A percentile compares a stretch with the other conserved stretches of the same genome.
Evolutionary conservation across 257 asterid genomes (phyloP).

Genomic region (Gynochthodes officinalis): DNA sequence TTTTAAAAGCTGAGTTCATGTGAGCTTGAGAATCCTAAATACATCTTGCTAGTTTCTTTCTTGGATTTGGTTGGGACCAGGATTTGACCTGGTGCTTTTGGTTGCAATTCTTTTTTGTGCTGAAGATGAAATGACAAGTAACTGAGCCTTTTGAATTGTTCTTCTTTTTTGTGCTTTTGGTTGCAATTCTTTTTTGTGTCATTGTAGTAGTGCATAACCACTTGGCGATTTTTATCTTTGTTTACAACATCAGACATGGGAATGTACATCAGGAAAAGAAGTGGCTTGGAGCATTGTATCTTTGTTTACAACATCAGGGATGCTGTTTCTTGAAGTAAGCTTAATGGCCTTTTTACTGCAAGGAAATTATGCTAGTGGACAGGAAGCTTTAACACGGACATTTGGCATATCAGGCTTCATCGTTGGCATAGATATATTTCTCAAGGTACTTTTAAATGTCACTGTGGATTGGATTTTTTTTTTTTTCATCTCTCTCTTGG

Average conservation of each 20-base stretch:
- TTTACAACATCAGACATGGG: constrained; percentile 45
- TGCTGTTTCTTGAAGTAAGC: constrained; percentile 51
- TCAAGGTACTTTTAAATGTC: constrained; percentile 27
- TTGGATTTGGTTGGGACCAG: background rate
- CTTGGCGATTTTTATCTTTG: background rate
- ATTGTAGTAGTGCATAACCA: background rate
- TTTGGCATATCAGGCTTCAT: constrained; percentile 39
- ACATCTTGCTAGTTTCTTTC: background rate
- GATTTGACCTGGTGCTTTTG: background rate
- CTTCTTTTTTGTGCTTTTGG: constrained; percentile 1
- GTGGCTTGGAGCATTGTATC: constrained; percentile 37
- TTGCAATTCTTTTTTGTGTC: background rate
- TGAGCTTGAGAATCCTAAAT: background rate
- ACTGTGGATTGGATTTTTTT: background rate
- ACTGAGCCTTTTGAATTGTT: background rate
- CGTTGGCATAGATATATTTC: constrained; percentile 37
- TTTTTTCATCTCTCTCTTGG: background rate
- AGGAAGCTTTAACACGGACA: constrained; percentile 41
- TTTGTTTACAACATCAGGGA: constrained; percentile 40
- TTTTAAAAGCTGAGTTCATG: background rate
- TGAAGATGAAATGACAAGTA: background rate
- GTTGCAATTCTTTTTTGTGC: background rate
- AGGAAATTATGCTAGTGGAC: constrained; percentile 46
- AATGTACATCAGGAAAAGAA: constrained; percentile 36
- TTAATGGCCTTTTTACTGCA: constrained; percentile 43